These are phyloP conservation scores for Venturia asperata DNA, from an alignment of 2,329 filamentous ascomycete genomes.

Conservation along the genomic window DNA sequence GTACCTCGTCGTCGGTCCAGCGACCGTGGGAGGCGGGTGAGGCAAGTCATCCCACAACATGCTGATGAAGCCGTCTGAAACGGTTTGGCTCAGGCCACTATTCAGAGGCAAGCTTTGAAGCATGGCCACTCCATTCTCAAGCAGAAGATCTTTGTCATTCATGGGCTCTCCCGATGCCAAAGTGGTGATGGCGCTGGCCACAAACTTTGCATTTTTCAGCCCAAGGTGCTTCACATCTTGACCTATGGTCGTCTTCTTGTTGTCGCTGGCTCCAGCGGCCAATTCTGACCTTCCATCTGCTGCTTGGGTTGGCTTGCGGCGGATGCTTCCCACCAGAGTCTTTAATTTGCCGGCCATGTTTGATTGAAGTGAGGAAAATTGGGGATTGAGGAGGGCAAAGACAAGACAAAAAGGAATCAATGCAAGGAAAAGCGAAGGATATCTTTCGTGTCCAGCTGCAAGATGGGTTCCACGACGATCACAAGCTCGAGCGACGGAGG, in stretches of 20 bases:
- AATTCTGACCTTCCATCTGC: conserved; percentile 36
- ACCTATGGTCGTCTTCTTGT: conserved; percentile 36
- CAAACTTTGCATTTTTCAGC: conserved; percentile 35
- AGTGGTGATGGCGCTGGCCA: conserved; percentile 36
- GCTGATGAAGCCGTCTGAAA: conserved; percentile 45
- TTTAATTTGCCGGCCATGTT: conserved; percentile 32
- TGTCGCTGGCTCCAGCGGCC: conserved; percentile 28
- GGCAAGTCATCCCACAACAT: conserved; percentile 49
- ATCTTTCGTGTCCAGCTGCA: not conserved
- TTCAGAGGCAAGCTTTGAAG: conserved; percentile 45
- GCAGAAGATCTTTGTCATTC: conserved; percentile 41
- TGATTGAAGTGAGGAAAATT: not conserved
- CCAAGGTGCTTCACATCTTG: conserved; percentile 37
- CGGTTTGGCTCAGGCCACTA: conserved; percentile 42
- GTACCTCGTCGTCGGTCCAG: conserved; percentile 41
- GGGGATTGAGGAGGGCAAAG: not conserved
- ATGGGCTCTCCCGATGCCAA: conserved; percentile 41
- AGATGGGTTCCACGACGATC: not conserved
- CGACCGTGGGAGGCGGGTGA: conserved; percentile 42
- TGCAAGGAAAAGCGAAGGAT: not conserved
- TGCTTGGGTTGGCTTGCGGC: conserved; percentile 40
- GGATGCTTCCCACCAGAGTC: conserved; percentile 40
- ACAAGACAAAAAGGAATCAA: not conserved
- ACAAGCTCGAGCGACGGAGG: not conserved
- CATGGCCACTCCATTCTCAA: conserved; percentile 48